phyloP scores from a whole-genome alignment of 306 rosid species.

The Cicer arietinum region DNA sequence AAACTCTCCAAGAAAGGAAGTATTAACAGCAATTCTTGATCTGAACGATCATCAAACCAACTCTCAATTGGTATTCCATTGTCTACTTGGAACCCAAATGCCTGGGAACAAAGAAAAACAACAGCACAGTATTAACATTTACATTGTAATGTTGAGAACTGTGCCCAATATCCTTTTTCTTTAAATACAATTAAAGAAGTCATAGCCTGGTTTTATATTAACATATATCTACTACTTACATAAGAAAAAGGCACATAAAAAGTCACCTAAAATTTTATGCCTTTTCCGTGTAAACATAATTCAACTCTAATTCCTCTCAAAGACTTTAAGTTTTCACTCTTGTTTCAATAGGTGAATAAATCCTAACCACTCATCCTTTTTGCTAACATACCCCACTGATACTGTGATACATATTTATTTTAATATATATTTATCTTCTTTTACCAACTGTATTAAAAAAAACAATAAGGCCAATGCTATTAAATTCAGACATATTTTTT shows the following conservation, averaged over 20 bases:
- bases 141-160: not conserved
- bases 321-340: not conserved
- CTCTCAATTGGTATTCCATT: slow-evolving; percentile 99
- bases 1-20: slow-evolving; percentile 95
- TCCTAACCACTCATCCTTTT: not conserved
- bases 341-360: not conserved
- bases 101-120: slow-evolving; percentile 54
- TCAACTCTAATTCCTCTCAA: not conserved
- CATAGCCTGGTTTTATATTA: not conserved
- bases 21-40: slow-evolving; percentile 70
- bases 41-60: slow-evolving; percentile 95
- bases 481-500: not conserved
- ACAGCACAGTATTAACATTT: slow-evolving; percentile 28
- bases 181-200: not conserved
- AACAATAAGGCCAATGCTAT: not conserved
- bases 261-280: not conserved
- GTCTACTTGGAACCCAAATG: slow-evolving; percentile 98
- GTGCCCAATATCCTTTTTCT: not conserved
- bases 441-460: slow-evolving; percentile 1
- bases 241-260: not conserved
- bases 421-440: not conserved
- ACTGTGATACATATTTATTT: not conserved
- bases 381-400: not conserved
- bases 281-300: not conserved
- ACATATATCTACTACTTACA: slow-evolving; percentile 7